Percentiles rank a stretch among this genome's conserved stretches.
Evolutionary conservation across 768 basidiomycete genomes (phyloP).

Genomic region (Rubroboletus pulcherrimus): DNA sequence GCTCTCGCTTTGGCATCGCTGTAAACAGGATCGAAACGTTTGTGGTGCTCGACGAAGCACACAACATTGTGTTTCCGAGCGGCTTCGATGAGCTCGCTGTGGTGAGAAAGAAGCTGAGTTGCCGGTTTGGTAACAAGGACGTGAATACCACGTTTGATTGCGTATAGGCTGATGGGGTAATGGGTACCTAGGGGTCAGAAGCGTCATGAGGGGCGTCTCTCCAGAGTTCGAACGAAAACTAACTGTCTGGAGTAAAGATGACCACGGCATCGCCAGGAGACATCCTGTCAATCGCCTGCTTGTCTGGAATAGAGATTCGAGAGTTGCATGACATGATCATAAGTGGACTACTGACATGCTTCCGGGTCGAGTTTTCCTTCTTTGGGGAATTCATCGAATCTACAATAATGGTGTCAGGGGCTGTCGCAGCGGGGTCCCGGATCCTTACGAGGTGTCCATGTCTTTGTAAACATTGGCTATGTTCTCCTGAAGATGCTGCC

Average conservation of each 20-base stretch:
- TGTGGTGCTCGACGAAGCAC: slow-evolving; percentile 95
- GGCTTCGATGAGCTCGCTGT: slow-evolving; percentile 70
- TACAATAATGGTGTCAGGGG: slow-evolving; percentile 24
- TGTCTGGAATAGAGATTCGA: slow-evolving; percentile 50
- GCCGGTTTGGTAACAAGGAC: slow-evolving; percentile 94
- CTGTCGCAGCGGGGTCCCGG: background rate
- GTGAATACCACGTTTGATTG: slow-evolving; percentile 80
- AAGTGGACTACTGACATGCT: slow-evolving; percentile 60
- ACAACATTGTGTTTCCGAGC: slow-evolving; percentile 78
- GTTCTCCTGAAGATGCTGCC: slow-evolving; percentile 75
- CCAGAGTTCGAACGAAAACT: slow-evolving; percentile 24
- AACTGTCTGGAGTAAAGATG: slow-evolving; percentile 90
- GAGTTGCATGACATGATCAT: background rate
- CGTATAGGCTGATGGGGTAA: slow-evolving; percentile 79
- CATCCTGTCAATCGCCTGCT: slow-evolving; percentile 72
- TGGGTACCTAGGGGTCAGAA: slow-evolving; percentile 58
- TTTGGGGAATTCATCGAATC: slow-evolving; percentile 79
- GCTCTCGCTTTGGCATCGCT: slow-evolving; percentile 84
- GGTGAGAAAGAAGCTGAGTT: slow-evolving; percentile 79
- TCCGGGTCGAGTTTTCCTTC: slow-evolving; percentile 65
- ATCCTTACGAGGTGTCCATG: slow-evolving; percentile 73
- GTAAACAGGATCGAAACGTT: slow-evolving; percentile 89
- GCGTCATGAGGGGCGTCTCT: background rate
- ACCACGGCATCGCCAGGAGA: slow-evolving; percentile 84
- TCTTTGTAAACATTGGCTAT: slow-evolving; percentile 83